Conservation (phyloP, 495 filamentous ascomycete genomes). For the Astrothelium subdiscretum region DNA sequence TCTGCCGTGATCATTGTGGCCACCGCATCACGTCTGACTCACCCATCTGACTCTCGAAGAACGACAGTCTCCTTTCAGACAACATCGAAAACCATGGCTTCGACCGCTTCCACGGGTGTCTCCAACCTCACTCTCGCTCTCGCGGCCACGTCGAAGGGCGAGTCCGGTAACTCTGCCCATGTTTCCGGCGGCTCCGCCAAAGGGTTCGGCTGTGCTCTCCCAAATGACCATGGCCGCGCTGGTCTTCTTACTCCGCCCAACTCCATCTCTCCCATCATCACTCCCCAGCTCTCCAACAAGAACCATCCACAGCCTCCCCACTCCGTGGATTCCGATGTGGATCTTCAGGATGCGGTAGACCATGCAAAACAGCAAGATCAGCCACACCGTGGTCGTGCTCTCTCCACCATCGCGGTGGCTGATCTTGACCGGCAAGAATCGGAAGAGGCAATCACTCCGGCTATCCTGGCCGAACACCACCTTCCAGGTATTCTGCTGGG, state of each 20-base stretch:
- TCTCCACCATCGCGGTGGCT: background rate
- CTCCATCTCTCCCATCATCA: constrained; percentile 84
- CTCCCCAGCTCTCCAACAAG: constrained; percentile 56
- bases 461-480: constrained; percentile 81
- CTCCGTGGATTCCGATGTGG: constrained; percentile 66
- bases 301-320: constrained; percentile 38
- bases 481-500: constrained; percentile 81
- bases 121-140: background rate
- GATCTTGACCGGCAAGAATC: background rate
- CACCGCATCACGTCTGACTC: background rate
- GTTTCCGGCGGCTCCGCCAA: background rate
- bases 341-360: constrained; percentile 59
- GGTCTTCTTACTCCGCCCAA: constrained; percentile 83
- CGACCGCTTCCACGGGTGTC: background rate
- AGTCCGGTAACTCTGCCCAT: background rate
- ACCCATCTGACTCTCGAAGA: background rate
- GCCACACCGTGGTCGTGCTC: constrained; percentile 15
- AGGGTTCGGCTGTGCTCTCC: background rate
- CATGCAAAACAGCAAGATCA: constrained; percentile 36
- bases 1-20: background rate
- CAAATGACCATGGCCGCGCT: background rate
- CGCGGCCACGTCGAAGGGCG: background rate
- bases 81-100: background rate
- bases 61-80: background rate
- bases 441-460: constrained; percentile 57